These are phyloP conservation scores for Cerioporus squamosus DNA, from an alignment of 1,284 basidiomycete species.

Conservation along the genomic window DNA sequence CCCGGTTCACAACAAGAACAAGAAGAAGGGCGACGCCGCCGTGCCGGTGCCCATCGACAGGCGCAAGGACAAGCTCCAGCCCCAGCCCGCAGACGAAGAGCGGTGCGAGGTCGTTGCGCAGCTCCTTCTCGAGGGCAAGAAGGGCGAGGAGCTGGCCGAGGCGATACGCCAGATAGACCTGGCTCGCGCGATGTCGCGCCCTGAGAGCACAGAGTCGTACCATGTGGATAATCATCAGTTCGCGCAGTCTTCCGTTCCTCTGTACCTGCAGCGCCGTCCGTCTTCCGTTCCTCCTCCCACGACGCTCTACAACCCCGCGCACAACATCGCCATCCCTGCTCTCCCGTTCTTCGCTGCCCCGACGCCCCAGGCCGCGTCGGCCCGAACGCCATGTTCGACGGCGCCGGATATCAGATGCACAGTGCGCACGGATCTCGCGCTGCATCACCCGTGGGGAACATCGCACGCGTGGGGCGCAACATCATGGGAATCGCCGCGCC, in stretches of 20 bases:
- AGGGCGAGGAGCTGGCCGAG: constrained; percentile 59
- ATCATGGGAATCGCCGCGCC: constrained; percentile 45
- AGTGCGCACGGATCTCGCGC: constrained; percentile 42
- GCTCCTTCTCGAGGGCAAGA: constrained; percentile 51
- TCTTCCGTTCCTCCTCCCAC: constrained; percentile 70
- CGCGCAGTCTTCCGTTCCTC: constrained; percentile 16
- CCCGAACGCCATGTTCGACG: constrained; percentile 12
- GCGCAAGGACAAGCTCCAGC: constrained; percentile 30
- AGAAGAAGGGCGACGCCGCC: constrained; percentile 39
- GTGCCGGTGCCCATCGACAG: constrained; percentile 6
- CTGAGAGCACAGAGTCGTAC: constrained; percentile 20
- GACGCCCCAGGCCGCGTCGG: constrained; percentile 11
- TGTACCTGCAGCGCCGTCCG: constrained; percentile 53
- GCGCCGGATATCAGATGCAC: constrained; percentile 15
- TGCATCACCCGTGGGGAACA: constrained; percentile 47
- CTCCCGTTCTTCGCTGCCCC: constrained; percentile 39
- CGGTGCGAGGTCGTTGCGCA: constrained; percentile 54
- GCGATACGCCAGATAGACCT: constrained; percentile 62
- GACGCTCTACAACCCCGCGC: constrained; percentile 40
- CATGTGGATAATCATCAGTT: constrained; percentile 16
- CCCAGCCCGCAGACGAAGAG: constrained; percentile 48
- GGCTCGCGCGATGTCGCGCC: constrained; percentile 32
- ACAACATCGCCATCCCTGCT: constrained; percentile 47
- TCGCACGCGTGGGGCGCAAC: constrained; percentile 43
- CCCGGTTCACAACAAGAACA: constrained; percentile 67